A percentile compares a stretch with the other conserved stretches of the same genome.
Conservation (phyloP, 257 asterid species). For the Nicotiana tabacum region DNA sequence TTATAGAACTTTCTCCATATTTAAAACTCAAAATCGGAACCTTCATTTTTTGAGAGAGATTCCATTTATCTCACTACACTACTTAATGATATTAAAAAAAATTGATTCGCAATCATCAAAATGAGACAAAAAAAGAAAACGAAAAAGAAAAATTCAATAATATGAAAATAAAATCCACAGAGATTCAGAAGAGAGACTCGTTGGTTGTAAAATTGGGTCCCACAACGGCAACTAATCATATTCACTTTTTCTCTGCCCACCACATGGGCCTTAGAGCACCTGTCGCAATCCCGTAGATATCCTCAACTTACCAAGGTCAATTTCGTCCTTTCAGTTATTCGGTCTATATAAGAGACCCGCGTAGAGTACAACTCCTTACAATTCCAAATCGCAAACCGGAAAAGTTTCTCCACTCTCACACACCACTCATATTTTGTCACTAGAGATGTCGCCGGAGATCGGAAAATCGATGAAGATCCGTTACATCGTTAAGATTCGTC, state of each 20-base stretch:
- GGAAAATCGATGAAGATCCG: conserved; percentile 46
- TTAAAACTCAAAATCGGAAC: too few relatives aligned
- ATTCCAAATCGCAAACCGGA: conserved; percentile 4
- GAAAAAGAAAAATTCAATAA: not conserved
- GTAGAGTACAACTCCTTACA: not conserved
- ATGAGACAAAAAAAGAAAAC: not conserved
- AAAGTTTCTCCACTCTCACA: not conserved
- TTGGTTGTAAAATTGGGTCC: not conserved
- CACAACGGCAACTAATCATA: not conserved
- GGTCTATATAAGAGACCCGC: not conserved
- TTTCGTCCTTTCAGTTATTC: not conserved
- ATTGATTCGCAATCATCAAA: not conserved
- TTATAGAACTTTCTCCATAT: too few relatives aligned
- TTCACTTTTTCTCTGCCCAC: not conserved
- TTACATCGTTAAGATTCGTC: conserved; percentile 61
- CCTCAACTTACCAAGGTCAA: conserved; percentile 17
- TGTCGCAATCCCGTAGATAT: conserved; percentile 21
- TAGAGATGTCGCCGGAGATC: conserved; percentile 15
- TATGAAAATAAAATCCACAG: not conserved
- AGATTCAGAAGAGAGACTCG: not conserved
- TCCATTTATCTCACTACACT: too few relatives aligned
- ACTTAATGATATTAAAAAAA: too few relatives aligned
- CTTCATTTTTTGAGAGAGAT: too few relatives aligned
- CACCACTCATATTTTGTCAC: not conserved
- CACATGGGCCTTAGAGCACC: not conserved